Base-by-base conservation (phyloP, 139 green algal genomes). In the Chlamydomonas eustigma region DNA sequence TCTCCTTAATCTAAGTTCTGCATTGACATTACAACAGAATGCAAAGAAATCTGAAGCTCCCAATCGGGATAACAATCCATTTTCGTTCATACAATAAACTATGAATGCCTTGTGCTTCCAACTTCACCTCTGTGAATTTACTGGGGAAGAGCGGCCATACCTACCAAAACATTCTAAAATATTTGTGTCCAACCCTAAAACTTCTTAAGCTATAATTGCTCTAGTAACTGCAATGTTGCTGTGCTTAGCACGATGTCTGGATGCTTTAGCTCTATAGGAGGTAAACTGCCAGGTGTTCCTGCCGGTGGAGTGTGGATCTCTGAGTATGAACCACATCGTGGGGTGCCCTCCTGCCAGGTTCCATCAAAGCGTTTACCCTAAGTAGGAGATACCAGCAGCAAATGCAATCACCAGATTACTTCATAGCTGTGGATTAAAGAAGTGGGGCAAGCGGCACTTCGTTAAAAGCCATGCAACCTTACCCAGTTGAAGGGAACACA, bases 281-380 rank as follows among this genome's bases (percentile, higher is more conserved):
- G 85, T 31, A 90, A 36, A 22, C 74, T 76, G 18, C 85, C 85
- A 8, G 78, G 71, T 3, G 80, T 85, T 12, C 81, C 81, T 1
- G 85, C 74, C 0, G 82, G 68, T 28, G 83, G 76, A 22, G 85
- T 76, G 44, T 88, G 76, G 3, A 90, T 77, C 76, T 90, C 85
- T 33, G 58, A 82, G 75, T 90, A 90, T 25, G 65, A 79, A 2
- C 85, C 85, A 38, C 75, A 83, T 71, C 85, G 85, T 31, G 76
- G 63, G 18, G 37, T 25, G 2, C 81, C 85, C 5, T 87, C 50
- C 38, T 66, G 51, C 76, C 76, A 77, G 0, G 75, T 68, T 3
- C 76, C 76, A 52, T 80, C 50, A 74, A 66, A 75, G 24, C 51
- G 64, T 36, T 65, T 76, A 4, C 65, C 65, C 65, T 72, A n/a